Evolutionary conservation across 352 stramenopile species (phyloP).

Genomic region (Poterioochromonas sp.): DNA sequence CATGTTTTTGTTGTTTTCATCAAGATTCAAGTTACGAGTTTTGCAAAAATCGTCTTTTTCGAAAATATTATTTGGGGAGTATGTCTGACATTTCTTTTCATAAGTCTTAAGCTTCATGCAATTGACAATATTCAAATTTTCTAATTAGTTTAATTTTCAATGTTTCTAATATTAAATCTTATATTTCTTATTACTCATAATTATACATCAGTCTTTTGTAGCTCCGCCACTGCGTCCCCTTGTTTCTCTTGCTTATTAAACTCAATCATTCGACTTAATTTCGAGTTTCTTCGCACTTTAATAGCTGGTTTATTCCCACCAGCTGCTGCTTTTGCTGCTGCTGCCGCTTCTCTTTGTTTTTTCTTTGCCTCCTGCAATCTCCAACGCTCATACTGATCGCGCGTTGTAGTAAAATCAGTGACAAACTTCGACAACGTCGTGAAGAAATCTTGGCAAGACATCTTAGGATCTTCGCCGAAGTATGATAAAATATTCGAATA

Average conservation of each 20-base stretch:
- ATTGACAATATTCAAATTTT: conserved; percentile 19
- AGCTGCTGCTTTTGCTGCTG: conserved; percentile 8
- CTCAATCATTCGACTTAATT: conserved; percentile 15
- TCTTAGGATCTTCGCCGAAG: background rate
- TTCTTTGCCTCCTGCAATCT: too few species aligned
- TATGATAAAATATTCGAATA: background rate
- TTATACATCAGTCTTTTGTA: conserved; percentile 17
- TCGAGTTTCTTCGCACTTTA: conserved; percentile 13
- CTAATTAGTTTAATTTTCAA: conserved; percentile 19
- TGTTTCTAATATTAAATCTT: conserved; percentile 19
- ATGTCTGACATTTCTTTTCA: conserved; percentile 15
- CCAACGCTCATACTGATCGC: too few species aligned
- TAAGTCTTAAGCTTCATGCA: conserved; percentile 10
- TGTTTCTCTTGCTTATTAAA: conserved; percentile 17
- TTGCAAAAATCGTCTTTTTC: too few species aligned
- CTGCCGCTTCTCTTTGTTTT: too few species aligned
- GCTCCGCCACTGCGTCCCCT: conserved; percentile 2
- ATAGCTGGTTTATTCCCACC: conserved; percentile 11
- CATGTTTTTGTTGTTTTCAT: too few species aligned
- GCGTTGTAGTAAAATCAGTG: background rate
- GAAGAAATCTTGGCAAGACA: background rate
- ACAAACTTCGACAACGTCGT: background rate
- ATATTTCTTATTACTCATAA: conserved; percentile 16
- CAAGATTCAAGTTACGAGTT: too few species aligned
- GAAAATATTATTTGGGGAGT: too few species aligned